Percentiles rank a stretch among this genome's conserved stretches.
These are phyloP conservation scores for Penicillium janthinellum DNA, from an alignment of 2,329 filamentous ascomycete genomes.

Conservation along the genomic window DNA sequence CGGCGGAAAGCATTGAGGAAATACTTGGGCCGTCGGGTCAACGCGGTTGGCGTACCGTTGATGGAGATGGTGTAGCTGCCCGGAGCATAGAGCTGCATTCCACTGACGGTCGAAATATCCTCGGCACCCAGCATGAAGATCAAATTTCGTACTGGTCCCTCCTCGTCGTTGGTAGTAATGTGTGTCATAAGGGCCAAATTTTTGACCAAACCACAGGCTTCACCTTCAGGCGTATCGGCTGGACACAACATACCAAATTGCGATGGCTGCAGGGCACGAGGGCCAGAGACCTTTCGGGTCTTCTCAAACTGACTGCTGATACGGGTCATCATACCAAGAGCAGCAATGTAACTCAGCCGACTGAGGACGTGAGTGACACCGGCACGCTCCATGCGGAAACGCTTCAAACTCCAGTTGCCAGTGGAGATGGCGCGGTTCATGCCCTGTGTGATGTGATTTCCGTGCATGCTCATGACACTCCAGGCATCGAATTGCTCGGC, in stretches of 20 bases:
- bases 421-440: slow-evolving; percentile 97
- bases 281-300: slow-evolving; percentile 93
- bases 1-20: slow-evolving; percentile 85
- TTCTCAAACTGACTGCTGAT: slow-evolving; percentile 99
- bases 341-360: slow-evolving; percentile 92
- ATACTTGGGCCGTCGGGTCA: slow-evolving; percentile 81
- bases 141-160: slow-evolving; percentile 82
- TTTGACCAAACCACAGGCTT: slow-evolving; percentile 96
- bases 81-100: slow-evolving; percentile 80
- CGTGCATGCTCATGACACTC: slow-evolving; percentile 79
- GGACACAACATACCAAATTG: slow-evolving; percentile 98
- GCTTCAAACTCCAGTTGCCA: slow-evolving; percentile 96
- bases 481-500: slow-evolving; percentile 86
- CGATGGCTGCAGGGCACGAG: slow-evolving; percentile 91
- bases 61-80: slow-evolving; percentile 90
- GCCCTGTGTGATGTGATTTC: slow-evolving; percentile 83
- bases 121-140: slow-evolving; percentile 85
- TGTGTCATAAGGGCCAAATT: slow-evolving; percentile 99
- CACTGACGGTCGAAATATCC: slow-evolving; percentile 76
- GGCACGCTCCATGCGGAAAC: slow-evolving; percentile 97
- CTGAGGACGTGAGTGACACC: slow-evolving; percentile 96
- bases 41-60: slow-evolving; percentile 89
- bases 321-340: slow-evolving; percentile 98
- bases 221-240: slow-evolving; percentile 96
- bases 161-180: slow-evolving; percentile 95